phyloP scores from a whole-genome alignment of 768 basidiomycete genomes.

The Trametes cubensis region DNA sequence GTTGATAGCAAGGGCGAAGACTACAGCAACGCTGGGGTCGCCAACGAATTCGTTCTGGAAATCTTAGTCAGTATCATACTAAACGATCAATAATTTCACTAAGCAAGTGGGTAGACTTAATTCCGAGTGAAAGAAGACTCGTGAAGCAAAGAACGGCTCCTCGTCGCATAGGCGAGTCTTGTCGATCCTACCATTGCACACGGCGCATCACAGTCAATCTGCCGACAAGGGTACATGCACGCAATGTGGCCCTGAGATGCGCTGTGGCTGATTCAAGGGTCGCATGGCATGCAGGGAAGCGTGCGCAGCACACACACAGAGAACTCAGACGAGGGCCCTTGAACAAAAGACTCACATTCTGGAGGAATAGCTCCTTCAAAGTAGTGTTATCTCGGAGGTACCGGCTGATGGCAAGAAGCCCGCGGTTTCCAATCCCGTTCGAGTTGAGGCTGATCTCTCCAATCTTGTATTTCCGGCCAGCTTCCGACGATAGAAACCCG shows the following conservation, averaged over 20 bases:
- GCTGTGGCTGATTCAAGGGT: no score
- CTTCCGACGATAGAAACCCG: constrained; percentile 52
- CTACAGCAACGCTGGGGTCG: constrained; percentile 37
- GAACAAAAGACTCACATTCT: constrained; percentile 48
- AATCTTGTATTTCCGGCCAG: constrained; percentile 49
- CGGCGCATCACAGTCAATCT: no score
- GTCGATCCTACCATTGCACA: no score
- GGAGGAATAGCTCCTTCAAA: constrained; percentile 55
- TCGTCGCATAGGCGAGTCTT: no score
- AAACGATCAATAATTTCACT: not conserved
- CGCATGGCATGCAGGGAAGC: no score
- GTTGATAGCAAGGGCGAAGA: constrained; percentile 56
- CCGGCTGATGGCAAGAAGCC: constrained; percentile 53
- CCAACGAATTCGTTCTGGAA: constrained; percentile 45
- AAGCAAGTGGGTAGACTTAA: not conserved
- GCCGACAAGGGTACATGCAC: no score
- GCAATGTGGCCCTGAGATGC: no score
- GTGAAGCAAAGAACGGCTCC: no score
- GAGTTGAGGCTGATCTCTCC: constrained; percentile 60
- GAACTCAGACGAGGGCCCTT: not conserved
- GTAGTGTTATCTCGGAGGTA: constrained; percentile 52
- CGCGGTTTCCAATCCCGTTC: constrained; percentile 56
- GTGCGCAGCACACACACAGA: not conserved
- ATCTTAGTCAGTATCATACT: not conserved
- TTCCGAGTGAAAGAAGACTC: no score